Base-by-base conservation (phyloP, 495 filamentous ascomycete species). In the Neurospora hispaniola region DNA sequence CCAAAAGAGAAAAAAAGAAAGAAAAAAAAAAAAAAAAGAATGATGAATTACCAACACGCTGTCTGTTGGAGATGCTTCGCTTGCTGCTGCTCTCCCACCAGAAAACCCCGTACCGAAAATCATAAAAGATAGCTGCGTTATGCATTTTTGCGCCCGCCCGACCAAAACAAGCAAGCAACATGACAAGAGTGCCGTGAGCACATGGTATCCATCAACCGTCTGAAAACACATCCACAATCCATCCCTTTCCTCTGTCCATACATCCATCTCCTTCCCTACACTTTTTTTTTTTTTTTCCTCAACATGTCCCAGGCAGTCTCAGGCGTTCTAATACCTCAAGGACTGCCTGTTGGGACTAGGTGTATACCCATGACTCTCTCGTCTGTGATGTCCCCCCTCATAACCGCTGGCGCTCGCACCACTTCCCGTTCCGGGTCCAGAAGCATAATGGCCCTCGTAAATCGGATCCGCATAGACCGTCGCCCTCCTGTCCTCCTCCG, bases 401-500 rank as follows among this genome's bases (percentile, higher is more conserved):
- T 66, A 66, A 27, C 54, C 54, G 31, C 54, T 66, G 14, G 54
- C 54, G 35, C 54, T 66, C 27, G 54, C 54, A 66, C 54, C 54
- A 66, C 54, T 66, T 35, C 54, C 54, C 14, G 54, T 66, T 66
- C 54, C 54, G 2, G 54, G 54, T 9, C 54, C 54, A 0, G 54
- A 27, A 16, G 54, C 27, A 18, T 31, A 66, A 66, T 66, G 54
- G 1, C 54, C 54, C 14, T 35, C 54, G 68, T 84, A 86, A 2
- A 84, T 82, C 70, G 85, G 84, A 76, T 96, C 92, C 48, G 90
- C 86, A 78, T 95, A 98, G 35, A 91, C 83, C 1, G 93, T 96
- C 10, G 86, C 85, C 54, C 93, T 88, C 70, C 91, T 88, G 46
- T 98, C 93, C 69, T 97, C 94, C 72, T 97, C 96, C n/a, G 91